phyloP scores from a whole-genome alignment of 352 stramenopile species.

The Peronosclerospora sorghi region DNA sequence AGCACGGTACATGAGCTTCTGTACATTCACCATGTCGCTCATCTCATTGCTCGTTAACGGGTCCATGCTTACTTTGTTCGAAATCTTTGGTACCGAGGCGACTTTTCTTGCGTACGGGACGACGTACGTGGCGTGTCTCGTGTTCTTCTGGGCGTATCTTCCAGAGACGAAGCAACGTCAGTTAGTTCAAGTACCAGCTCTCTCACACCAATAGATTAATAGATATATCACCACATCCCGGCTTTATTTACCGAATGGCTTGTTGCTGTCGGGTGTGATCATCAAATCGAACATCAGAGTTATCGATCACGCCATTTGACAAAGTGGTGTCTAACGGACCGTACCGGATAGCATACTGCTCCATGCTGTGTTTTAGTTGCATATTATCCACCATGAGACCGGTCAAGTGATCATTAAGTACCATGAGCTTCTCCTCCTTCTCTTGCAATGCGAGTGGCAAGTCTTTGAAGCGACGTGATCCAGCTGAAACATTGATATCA shows the following conservation, averaged over 20 bases:
- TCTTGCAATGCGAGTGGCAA: conserved; percentile 35
- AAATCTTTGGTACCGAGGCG: conserved; percentile 42
- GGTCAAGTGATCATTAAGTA: conserved; percentile 79
- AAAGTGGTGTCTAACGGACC: conserved; percentile 15
- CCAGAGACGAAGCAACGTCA: conserved; percentile 74
- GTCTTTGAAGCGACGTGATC: conserved; percentile 38
- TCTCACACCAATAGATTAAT: conserved; percentile 11
- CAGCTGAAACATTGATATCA: conserved; percentile 5
- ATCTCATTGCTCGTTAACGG: conserved; percentile 79
- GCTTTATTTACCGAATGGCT: conserved; percentile 12
- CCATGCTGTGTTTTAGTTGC: conserved; percentile 60
- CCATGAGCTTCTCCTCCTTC: conserved; percentile 73
- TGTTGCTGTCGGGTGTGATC: conserved; percentile 6
- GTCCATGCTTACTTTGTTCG: conserved; percentile 67
- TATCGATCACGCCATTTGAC: conserved; percentile 14
- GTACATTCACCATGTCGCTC: conserved; percentile 81
- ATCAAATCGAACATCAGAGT: conserved; percentile 24
- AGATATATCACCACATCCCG: conserved; percentile 6
- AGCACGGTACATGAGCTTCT: conserved; percentile 82
- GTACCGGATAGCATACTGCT: conserved; percentile 38
- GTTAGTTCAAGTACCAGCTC: conserved; percentile 29
- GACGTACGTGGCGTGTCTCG: conserved; percentile 56
- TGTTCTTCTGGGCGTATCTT: conserved; percentile 58
- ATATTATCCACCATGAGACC: conserved; percentile 73
- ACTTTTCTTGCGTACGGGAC: conserved; percentile 61